These are phyloP conservation scores for Apophysomyces elegans DNA, from an alignment of 371 early-diverging fungal species.

Conservation along the genomic window DNA sequence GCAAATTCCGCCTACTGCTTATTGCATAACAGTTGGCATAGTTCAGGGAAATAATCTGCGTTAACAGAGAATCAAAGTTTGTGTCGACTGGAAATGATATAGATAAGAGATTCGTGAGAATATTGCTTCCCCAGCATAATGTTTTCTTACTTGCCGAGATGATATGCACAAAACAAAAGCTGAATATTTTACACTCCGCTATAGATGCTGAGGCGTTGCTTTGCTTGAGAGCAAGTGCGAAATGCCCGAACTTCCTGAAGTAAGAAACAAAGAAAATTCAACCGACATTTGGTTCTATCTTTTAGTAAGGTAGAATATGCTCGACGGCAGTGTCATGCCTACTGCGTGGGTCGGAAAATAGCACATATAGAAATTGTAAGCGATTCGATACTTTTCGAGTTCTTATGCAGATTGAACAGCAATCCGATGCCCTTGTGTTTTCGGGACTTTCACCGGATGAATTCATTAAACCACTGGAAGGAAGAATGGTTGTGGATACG, in stretches of 20 bases:
- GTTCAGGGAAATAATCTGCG: no score
- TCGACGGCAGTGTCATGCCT: slow-evolving; percentile 41
- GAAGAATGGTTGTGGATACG: slow-evolving; percentile 49
- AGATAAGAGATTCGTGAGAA: no score
- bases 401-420: background rate
- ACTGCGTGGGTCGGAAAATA: slow-evolving; percentile 47
- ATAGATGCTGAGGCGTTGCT: no score
- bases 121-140: no score
- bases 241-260: slow-evolving; percentile 46
- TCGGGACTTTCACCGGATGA: slow-evolving; percentile 21
- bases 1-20: no score
- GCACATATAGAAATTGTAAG: slow-evolving; percentile 38
- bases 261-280: background rate
- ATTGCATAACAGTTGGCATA: no score
- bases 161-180: no score
- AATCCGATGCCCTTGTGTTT: slow-evolving; percentile 38
- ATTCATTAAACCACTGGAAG: slow-evolving; percentile 38
- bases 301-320: slow-evolving; percentile 43
- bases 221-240: background rate
- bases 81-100: no score
- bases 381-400: background rate
- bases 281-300: background rate
- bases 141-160: no score
- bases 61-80: no score
- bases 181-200: no score